A percentile compares a stretch with the other conserved stretches of the same genome.
Conservation (phyloP, 1,284 basidiomycete species). For the Sporisorium sorghi region DNA sequence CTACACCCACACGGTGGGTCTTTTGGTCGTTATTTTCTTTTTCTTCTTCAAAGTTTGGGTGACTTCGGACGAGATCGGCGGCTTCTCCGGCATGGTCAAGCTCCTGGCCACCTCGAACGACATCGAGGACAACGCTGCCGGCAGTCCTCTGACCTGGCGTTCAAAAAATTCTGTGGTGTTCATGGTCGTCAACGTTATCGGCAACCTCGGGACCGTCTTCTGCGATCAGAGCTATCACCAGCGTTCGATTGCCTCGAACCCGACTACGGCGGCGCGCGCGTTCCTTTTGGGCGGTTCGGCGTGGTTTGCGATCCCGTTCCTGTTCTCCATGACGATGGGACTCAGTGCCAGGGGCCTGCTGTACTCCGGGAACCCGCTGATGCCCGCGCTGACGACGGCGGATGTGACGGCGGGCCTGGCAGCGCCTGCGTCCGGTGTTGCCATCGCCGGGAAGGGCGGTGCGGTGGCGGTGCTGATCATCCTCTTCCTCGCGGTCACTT, state of each 20-base stretch:
- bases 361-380: slow-evolving; percentile 48
- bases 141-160: slow-evolving; percentile 81
- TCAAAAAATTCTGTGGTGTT: slow-evolving; percentile 85
- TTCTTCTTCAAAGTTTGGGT: slow-evolving; percentile 80
- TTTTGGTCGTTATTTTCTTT: slow-evolving; percentile 68
- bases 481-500: slow-evolving; percentile 76
- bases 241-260: slow-evolving; percentile 85
- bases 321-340: slow-evolving; percentile 75
- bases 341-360: slow-evolving; percentile 73
- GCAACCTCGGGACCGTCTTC: slow-evolving; percentile 73
- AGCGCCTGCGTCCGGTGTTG: slow-evolving; percentile 75
- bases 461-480: slow-evolving; percentile 81
- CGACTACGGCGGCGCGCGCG: slow-evolving; percentile 84
- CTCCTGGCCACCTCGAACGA: slow-evolving; percentile 73
- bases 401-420: slow-evolving; percentile 63
- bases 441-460: slow-evolving; percentile 78
- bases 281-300: slow-evolving; percentile 87
- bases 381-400: slow-evolving; percentile 47
- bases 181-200: slow-evolving; percentile 81
- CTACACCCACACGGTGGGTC: slow-evolving; percentile 65
- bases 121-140: slow-evolving; percentile 75
- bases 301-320: slow-evolving; percentile 77
- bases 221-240: slow-evolving; percentile 77
- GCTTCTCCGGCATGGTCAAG: slow-evolving; percentile 59
- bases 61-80: slow-evolving; percentile 70